phyloP scores from a whole-genome alignment of 176 grass and related monocot genomes.

The Puccinellia tenuiflora region DNA sequence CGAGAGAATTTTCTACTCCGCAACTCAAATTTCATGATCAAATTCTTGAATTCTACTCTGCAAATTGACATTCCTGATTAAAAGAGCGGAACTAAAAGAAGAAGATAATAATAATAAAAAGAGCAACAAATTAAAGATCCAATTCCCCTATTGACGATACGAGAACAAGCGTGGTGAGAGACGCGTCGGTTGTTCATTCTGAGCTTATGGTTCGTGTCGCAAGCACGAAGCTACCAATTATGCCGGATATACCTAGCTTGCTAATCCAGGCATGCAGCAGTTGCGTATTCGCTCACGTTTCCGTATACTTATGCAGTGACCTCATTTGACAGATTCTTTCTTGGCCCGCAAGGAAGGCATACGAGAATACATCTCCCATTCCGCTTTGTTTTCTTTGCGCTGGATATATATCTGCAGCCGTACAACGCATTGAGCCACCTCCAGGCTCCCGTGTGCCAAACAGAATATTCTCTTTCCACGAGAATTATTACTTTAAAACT shows the following conservation, averaged over 20 bases:
- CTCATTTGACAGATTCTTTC: conserved; percentile 32
- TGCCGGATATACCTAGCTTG: neutral
- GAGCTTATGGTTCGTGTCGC: neutral
- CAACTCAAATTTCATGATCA: too few relatives aligned
- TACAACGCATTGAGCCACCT: neutral
- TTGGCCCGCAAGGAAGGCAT: conserved; percentile 28
- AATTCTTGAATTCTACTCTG: too few relatives aligned
- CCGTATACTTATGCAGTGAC: neutral
- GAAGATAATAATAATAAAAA: too few relatives aligned
- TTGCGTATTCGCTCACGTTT: neutral
- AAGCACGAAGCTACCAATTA: neutral
- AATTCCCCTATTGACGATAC: too few relatives aligned
- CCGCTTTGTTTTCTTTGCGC: neutral
- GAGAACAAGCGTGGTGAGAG: neutral
- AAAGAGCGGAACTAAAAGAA: too few relatives aligned
- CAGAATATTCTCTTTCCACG: conserved; percentile 1
- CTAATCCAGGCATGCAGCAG: neutral
- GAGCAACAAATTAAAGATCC: too few relatives aligned
- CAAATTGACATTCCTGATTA: too few relatives aligned
- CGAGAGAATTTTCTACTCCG: too few relatives aligned
- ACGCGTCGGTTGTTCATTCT: neutral
- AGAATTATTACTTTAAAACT: neutral
- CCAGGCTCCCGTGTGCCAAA: neutral
- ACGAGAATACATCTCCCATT: neutral
- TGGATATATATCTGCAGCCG: neutral